Evolutionary conservation across 2,329 filamentous ascomycete genomes (phyloP).

Genomic region (Calonectria multiphialidica): DNA sequence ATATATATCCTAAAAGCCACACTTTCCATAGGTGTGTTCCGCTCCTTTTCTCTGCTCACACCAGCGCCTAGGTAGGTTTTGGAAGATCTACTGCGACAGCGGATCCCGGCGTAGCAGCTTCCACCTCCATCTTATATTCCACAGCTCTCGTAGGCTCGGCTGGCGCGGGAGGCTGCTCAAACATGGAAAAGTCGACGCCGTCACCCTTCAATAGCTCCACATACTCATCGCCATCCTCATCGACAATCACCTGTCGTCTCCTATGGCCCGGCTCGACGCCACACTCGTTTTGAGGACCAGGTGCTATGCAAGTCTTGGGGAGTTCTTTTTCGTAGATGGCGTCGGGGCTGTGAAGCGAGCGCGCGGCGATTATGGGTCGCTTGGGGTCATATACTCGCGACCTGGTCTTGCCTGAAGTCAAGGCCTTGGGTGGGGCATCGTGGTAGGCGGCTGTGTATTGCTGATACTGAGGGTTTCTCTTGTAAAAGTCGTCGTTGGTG

Average conservation of each 20-base stretch:
- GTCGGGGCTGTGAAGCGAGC: neutral
- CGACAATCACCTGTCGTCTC: neutral
- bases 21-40: neutral
- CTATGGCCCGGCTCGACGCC: neutral
- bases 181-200: neutral
- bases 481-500: constrained; percentile 4
- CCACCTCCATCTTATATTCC: neutral
- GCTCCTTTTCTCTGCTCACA: neutral
- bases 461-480: neutral
- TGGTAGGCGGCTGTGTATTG: neutral
- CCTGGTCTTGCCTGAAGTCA: neutral
- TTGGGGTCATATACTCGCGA: neutral
- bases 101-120: neutral
- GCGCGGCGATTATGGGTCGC: neutral
- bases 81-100: neutral
- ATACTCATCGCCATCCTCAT: neutral
- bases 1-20: neutral
- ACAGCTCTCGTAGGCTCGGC: neutral
- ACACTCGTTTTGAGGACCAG: neutral
- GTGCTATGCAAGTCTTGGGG: neutral
- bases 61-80: neutral
- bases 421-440: neutral
- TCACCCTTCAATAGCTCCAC: neutral
- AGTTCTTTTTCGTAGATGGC: neutral
- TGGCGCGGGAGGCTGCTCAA: neutral